Percentiles rank a stretch among this genome's conserved stretches.
These are phyloP conservation scores for Podospora fimiseda DNA, from an alignment of 495 filamentous ascomycete species.

Conservation along the genomic window DNA sequence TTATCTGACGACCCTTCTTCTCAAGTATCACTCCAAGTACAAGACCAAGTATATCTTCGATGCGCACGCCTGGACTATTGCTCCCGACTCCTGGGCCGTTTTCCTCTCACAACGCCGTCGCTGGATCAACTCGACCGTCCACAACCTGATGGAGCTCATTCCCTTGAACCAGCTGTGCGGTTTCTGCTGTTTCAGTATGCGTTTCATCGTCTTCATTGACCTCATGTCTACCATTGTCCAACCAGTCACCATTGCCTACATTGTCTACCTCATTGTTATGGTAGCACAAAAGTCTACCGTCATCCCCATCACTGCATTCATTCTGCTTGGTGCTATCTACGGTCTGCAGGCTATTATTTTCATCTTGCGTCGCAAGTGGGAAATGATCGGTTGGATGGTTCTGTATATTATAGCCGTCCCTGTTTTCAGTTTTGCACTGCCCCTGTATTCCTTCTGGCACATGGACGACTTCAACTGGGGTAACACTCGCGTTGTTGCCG, in stretches of 20 bases:
- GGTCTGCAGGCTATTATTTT: slow-evolving; percentile 97
- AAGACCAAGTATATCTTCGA: slow-evolving; percentile 96
- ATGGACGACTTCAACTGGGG: slow-evolving; percentile 99
- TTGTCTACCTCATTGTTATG: slow-evolving; percentile 79
- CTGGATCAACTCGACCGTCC: slow-evolving; percentile 99
- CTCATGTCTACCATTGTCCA: slow-evolving; percentile 86
- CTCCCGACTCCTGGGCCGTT: slow-evolving; percentile 85
- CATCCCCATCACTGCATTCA: slow-evolving; percentile 76
- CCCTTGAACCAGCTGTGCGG: slow-evolving; percentile 90
- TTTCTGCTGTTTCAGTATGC: slow-evolving; percentile 99
- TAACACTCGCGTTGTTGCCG: slow-evolving; percentile 95
- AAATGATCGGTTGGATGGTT: slow-evolving; percentile 99
- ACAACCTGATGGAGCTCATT: slow-evolving; percentile 95
- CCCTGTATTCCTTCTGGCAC: slow-evolving; percentile 96
- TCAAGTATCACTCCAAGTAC: slow-evolving; percentile 87
- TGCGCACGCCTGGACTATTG: slow-evolving; percentile 92
- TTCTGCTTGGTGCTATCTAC: slow-evolving; percentile 89
- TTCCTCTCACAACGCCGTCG: slow-evolving; percentile 97
- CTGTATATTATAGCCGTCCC: slow-evolving; percentile 90
- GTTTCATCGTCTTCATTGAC: slow-evolving; percentile 95
- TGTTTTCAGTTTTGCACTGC: slow-evolving; percentile 84
- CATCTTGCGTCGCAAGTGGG: slow-evolving; percentile 91
- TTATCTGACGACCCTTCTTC: slow-evolving; percentile 88
- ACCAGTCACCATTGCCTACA: slow-evolving; percentile 87
- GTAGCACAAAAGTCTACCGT: slow-evolving; percentile 52